Evolutionary conservation across 495 filamentous ascomycete genomes (phyloP).

Genomic region (Tuber melanosporum): DNA sequence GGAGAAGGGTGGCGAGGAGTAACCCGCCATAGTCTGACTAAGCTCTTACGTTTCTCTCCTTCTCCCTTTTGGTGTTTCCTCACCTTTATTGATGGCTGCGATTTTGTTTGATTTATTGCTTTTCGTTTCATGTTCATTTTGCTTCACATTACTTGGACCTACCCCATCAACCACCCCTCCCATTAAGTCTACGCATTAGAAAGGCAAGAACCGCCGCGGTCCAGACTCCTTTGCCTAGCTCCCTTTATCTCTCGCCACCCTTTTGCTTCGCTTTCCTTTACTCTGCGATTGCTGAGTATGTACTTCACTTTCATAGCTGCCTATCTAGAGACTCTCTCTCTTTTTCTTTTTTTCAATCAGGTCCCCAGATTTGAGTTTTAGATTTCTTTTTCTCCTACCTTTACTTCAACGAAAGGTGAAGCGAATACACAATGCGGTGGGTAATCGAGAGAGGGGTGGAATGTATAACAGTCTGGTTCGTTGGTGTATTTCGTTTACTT

Average conservation of each 20-base stretch:
- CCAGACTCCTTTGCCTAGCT: not conserved
- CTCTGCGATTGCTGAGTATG: not conserved
- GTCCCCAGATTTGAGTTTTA: constrained; percentile 1
- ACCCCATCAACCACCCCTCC: not conserved
- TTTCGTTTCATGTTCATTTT: not conserved
- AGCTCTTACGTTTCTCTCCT: not conserved
- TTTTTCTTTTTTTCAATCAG: not conserved
- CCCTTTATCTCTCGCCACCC: not conserved
- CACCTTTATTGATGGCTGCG: not conserved
- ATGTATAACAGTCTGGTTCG: not conserved
- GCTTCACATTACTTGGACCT: not conserved
- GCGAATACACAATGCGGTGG: not conserved
- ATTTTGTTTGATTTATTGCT: not conserved
- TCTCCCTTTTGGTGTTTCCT: not conserved
- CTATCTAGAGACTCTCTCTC: not conserved
- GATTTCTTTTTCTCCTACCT: constrained; percentile 6
- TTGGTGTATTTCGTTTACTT: not conserved
- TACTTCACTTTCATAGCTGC: not conserved
- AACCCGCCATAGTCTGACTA: not conserved
- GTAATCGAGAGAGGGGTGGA: not conserved
- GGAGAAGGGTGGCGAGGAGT: not conserved
- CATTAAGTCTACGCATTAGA: not conserved
- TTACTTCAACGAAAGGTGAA: not conserved
- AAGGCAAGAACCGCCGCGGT: not conserved
- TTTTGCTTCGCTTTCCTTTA: not conserved